Evolutionary conservation across 192 early-diverging fungal species (phyloP).

Genomic region (Coemansia asiatica): DNA sequence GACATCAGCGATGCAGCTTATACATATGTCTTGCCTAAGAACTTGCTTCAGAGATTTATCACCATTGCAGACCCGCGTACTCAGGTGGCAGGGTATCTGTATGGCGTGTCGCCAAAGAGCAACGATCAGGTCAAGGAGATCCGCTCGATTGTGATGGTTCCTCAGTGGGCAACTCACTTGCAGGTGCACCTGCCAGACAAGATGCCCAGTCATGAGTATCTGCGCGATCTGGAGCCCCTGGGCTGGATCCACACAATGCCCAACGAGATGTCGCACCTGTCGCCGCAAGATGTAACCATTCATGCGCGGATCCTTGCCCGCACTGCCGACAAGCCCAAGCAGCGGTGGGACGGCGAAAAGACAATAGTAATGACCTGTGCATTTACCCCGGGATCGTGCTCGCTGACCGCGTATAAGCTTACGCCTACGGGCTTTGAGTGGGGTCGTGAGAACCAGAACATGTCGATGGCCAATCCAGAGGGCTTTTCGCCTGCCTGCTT

Average conservation of each 20-base stretch:
- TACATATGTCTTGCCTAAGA: conserved; percentile 97
- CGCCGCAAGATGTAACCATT: conserved; percentile 86
- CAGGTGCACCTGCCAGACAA: conserved; percentile 86
- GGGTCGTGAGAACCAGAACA: conserved; percentile 92
- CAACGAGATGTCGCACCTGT: conserved; percentile 80
- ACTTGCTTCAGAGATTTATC: conserved; percentile 95
- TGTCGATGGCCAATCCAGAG: conserved; percentile 70
- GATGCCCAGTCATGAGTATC: conserved; percentile 87
- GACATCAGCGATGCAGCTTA: conserved; percentile 93
- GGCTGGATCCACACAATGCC: conserved; percentile 99
- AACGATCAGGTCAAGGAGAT: conserved; percentile 96
- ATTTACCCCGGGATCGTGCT: conserved; percentile 98
- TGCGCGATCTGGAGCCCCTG: conserved; percentile 91
- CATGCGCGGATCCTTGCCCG: conserved; percentile 90
- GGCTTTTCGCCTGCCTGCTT: conserved; percentile 87
- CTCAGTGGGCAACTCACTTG: conserved; percentile 97
- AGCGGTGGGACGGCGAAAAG: conserved; percentile 92
- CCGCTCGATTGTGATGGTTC: conserved; percentile 89
- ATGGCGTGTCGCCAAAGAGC: conserved; percentile 86
- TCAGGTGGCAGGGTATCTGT: conserved; percentile 94
- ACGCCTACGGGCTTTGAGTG: conserved; percentile 97
- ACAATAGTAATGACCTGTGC: conserved; percentile 88
- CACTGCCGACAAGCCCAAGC: conserved; percentile 63
- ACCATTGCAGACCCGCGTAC: conserved; percentile 91
- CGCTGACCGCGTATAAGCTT: conserved; percentile 91